These are phyloP conservation scores for Calonectria pteridis DNA, from an alignment of 2,329 filamentous ascomycete genomes.

Conservation along the genomic window DNA sequence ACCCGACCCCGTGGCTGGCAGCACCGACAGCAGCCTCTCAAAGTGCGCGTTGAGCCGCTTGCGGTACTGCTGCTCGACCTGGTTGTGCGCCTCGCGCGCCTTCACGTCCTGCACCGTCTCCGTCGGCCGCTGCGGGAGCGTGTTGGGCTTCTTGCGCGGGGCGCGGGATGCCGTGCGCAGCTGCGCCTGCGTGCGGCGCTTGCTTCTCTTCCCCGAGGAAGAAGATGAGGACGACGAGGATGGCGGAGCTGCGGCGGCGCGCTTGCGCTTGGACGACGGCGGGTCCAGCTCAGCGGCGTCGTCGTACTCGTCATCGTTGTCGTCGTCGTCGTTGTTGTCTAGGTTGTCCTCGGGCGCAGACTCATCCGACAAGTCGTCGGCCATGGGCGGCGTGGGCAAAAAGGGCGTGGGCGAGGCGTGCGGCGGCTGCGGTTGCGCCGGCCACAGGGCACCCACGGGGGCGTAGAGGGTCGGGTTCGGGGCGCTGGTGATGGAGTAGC, in stretches of 20 bases:
- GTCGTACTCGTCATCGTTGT: conserved; percentile 35
- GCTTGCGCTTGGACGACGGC: conserved; percentile 35
- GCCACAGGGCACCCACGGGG: conserved; percentile 34
- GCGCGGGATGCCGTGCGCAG: conserved; percentile 43
- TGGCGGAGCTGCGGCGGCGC: neutral
- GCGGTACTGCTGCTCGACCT: conserved; percentile 63
- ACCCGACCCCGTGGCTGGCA: conserved; percentile 48
- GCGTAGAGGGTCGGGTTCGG: conserved; percentile 30
- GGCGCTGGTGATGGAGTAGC: conserved; percentile 35
- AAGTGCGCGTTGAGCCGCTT: conserved; percentile 61
- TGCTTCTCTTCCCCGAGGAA: neutral
- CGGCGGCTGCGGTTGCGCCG: conserved; percentile 18
- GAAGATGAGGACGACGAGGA: neutral
- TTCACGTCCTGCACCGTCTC: conserved; percentile 44
- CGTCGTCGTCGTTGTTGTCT: conserved; percentile 18
- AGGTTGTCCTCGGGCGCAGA: conserved; percentile 32
- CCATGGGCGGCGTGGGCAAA: conserved; percentile 42
- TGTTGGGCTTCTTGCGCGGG: conserved; percentile 38
- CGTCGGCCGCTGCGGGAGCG: conserved; percentile 35
- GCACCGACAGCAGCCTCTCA: conserved; percentile 55
- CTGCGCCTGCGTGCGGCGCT: conserved; percentile 37
- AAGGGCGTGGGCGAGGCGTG: conserved; percentile 40
- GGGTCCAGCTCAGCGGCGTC: conserved; percentile 6
- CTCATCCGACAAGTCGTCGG: conserved; percentile 39
- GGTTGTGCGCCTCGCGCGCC: conserved; percentile 55